Conservation (phyloP, 768 basidiomycete genomes). For the Suillus ampliporus region DNA sequence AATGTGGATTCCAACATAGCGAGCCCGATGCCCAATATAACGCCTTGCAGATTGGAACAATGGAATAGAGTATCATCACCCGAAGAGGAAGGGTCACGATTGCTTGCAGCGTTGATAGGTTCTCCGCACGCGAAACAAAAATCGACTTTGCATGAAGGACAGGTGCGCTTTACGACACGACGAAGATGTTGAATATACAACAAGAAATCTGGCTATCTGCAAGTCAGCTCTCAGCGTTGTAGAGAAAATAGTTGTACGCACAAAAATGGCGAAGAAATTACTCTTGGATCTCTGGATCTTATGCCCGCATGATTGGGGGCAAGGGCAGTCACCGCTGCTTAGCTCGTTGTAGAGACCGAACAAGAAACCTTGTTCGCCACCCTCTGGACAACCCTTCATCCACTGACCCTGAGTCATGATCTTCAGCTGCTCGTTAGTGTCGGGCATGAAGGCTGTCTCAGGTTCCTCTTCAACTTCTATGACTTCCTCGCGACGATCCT, state of each 20-base stretch:
- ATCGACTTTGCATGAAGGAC: constrained; percentile 61
- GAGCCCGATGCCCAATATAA: constrained; percentile 89
- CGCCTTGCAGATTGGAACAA: constrained; percentile 88
- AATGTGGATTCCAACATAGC: constrained; percentile 83
- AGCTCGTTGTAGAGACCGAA: constrained; percentile 85
- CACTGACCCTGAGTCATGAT: constrained; percentile 90
- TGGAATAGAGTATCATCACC: constrained; percentile 76
- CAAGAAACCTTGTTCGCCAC: constrained; percentile 86
- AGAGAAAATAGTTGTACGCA: constrained; percentile 47
- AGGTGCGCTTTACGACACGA: constrained; percentile 61
- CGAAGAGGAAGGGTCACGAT: constrained; percentile 47
- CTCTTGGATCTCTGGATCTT: constrained; percentile 64
- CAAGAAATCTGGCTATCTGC: constrained; percentile 68
- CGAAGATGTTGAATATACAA: constrained; percentile 71
- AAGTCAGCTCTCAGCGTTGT: constrained; percentile 12
- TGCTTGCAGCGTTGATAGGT: constrained; percentile 51
- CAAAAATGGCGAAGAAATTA: constrained; percentile 85
- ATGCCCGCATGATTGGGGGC: constrained; percentile 78
- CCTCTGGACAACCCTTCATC: constrained; percentile 98
- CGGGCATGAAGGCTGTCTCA: constrained; percentile 52
- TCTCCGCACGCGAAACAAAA: constrained; percentile 84
- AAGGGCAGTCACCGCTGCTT: constrained; percentile 63
- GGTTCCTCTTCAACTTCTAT: constrained; percentile 89
- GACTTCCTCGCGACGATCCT: constrained; percentile 89
- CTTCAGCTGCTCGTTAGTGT: constrained; percentile 53